Base-by-base conservation (phyloP, 2,329 filamentous ascomycete genomes). In the Aspergillus sp. region DNA sequence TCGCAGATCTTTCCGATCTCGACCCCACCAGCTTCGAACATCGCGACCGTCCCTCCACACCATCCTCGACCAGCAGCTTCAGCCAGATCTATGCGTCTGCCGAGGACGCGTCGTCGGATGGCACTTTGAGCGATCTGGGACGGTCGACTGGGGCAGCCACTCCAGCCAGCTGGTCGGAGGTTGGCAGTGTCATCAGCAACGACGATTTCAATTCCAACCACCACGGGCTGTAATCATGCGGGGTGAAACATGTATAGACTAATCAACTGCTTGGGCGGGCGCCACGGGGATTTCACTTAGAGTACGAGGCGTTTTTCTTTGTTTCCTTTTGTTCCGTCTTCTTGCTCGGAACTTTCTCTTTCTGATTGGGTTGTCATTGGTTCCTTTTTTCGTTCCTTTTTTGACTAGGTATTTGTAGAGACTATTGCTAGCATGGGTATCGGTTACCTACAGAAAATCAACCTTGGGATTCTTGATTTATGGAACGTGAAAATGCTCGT, bases 161-260 rank as follows among this genome's bases (percentile, higher is more conserved):
- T 22, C 76, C 77, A 16, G 70, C 71, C 50, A 78, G 76, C 63
- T 80, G 77, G 77, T 79, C 77, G 39, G 77, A 80, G 56, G 68
- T 80, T 49, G 77, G 77, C 14, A 80, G 77, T 60, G 77, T 78
- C 52, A 64, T 78, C 26, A 79, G 77, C 65, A 71, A 71, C 39
- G 75, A 78, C 56, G 75, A 79, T 62, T 69, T 67, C 46, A 66
- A 68, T 31, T 65, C 72, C 16, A 47, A 24, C 45, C 45, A 47
- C 61, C 67, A 67, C 50, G 56, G 60, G 29, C 60, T 68, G 50
- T 69, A 58, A 67, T n/a, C 29, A 32, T 54, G 52, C 9, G 50
- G 16, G 29, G 26, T 24, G 24, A n/a, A 2, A 39, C n/a, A 9
- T 57, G 20, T 57, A 57, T 57, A 57, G 45, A 58, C 11, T 46